Evolutionary conservation across 345 rosid species (phyloP).

Genomic region (Eucalyptus tenuipes): DNA sequence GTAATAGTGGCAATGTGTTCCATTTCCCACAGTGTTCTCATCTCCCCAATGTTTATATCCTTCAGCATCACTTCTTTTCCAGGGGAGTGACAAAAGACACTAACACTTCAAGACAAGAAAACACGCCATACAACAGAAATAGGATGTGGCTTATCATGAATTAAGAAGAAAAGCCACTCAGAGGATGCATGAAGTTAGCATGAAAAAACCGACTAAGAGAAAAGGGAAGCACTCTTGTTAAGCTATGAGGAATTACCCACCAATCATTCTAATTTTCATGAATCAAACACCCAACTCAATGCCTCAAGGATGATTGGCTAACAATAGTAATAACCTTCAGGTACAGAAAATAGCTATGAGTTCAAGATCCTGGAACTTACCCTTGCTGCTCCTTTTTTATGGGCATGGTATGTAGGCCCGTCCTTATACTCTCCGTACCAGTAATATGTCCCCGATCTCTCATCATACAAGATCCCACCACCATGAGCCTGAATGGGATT

Average conservation of each 20-base stretch:
- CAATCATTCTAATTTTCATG: background rate
- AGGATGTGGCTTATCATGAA: background rate
- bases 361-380: conserved; percentile 26
- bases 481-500: conserved; percentile 95
- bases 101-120: background rate
- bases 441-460: conserved; percentile 44
- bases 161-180: background rate
- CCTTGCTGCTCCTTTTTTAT: conserved; percentile 78
- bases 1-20: background rate
- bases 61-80: background rate
- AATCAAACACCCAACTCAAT: background rate
- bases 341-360: background rate
- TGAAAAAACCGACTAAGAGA: background rate
- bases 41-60: background rate
- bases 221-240: background rate
- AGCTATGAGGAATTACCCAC: background rate
- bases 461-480: conserved; percentile 61
- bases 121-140: background rate
- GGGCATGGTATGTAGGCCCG: conserved; percentile 80
- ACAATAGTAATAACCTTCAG: background rate
- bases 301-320: background rate
- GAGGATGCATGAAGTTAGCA: background rate
- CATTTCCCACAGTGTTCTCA: background rate
- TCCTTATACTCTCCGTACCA: conserved; percentile 98
- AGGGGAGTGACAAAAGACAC: background rate